Base-by-base conservation (phyloP, 2,329 filamentous ascomycete species). In the Huntiella abstrusa region DNA sequence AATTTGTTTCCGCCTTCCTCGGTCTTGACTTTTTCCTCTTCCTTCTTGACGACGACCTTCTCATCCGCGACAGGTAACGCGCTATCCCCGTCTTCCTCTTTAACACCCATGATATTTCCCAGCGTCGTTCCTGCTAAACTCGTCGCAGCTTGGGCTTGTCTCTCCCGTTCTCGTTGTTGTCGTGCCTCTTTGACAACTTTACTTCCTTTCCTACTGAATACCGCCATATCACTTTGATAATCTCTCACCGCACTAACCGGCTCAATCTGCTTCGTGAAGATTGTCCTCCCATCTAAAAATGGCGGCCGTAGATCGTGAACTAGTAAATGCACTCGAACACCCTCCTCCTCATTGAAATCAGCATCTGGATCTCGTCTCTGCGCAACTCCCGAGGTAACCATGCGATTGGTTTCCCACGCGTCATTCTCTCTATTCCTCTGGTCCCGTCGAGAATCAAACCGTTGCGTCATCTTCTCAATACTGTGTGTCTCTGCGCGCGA, bases 381-480 rank as follows among this genome's bases (percentile, higher is more conserved):
- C 13, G 91, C 91, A 13, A 98, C 87, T 48, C 88, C 88, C 15
- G 87, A 95, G 1, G 87, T 91, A 51, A 98, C 70, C 91, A 98
- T 96, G 49, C 91, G 83, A 60, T 98, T 98, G 12, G 88, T 91
- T 62, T 98, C 92, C 91, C 91, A 98, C 0, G 87, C 88, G 62
- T 98, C 91, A 38, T 91, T 86, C 58, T 98, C 91, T 58, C 83
- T 86, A 60, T 94, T 84, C 55, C 87, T 83, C 62, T 94, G 85
- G 49, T 84, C 70, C 51, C 80, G 78, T 43, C 83, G 73, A 39
- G 81, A 81, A 46, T 66, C 73, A 55, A 69, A 73, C 55, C 73
- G 78, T 45, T 72, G 78, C 4, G 77, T 70, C 65, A 91, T 91
- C 68, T 84, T 91, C 61, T 92, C 83, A 6, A 77, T 69, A 59